Percentiles rank a stretch among this genome's conserved stretches.
These are phyloP conservation scores for Leonotis leonurus DNA, from an alignment of 257 asterid genomes.

Conservation along the genomic window DNA sequence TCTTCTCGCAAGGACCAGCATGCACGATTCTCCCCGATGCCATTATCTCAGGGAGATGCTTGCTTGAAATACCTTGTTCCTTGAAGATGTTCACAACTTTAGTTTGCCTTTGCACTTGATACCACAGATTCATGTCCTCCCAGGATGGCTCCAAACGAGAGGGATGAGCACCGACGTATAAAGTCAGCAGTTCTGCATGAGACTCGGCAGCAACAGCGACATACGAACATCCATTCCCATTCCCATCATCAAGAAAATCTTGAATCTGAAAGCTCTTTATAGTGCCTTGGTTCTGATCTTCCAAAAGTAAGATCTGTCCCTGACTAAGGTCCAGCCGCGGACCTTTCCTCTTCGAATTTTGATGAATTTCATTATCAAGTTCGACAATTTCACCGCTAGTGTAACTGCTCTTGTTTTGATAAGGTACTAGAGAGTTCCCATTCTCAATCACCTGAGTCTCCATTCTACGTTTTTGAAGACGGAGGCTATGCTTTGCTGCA, in stretches of 20 bases:
- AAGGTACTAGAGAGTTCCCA: constrained; percentile 32
- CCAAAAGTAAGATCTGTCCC: constrained; percentile 54
- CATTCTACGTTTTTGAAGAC: constrained; percentile 64
- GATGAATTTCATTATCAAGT: constrained; percentile 26
- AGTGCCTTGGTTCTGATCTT: constrained; percentile 60
- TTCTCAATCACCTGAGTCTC: constrained; percentile 33
- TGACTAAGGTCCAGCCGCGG: constrained; percentile 36
- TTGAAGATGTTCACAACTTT: constrained; percentile 59
- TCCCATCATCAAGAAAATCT: constrained; percentile 36
- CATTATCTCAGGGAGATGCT: constrained; percentile 53
- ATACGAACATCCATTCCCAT: constrained; percentile 36
- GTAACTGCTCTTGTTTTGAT: constrained; percentile 20
- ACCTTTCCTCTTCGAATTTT: constrained; percentile 26
- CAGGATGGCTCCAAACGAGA: constrained; percentile 78
- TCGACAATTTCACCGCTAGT: constrained; percentile 53
- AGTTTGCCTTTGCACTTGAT: constrained; percentile 81
- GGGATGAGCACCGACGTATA: constrained; percentile 67
- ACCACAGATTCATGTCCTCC: constrained; percentile 93
- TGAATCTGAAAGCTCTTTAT: constrained; percentile 46
- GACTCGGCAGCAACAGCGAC: constrained; percentile 38
- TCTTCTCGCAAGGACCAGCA: constrained; percentile 60
- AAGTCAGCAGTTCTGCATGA: constrained; percentile 28
- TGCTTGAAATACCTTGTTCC: constrained; percentile 45
- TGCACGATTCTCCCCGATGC: constrained; percentile 65
- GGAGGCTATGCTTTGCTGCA: constrained; percentile 61